Conservation (phyloP, 2,329 filamentous ascomycete genomes). For the Fusarium virguliforme region DNA sequence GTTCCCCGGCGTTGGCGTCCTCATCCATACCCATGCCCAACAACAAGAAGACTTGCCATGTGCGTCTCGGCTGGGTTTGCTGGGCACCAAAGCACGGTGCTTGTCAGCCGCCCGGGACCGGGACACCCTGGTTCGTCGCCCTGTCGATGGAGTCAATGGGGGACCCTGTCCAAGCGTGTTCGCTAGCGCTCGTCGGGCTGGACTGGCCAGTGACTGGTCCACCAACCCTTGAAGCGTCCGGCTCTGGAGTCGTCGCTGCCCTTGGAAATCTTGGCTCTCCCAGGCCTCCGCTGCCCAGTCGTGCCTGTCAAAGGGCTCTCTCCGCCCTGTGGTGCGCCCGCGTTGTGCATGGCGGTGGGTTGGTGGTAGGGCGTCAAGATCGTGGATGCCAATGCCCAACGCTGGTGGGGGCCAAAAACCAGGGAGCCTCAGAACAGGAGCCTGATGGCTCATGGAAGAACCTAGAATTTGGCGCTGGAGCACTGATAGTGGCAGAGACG, state of each 20-base stretch:
- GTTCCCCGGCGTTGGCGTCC: constrained; percentile 9
- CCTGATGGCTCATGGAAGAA: constrained; percentile 43
- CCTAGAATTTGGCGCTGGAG: constrained; percentile 37
- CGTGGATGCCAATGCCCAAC: constrained; percentile 44
- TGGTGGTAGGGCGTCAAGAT: constrained; percentile 43
- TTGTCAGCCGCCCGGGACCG: constrained; percentile 46
- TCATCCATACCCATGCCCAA: constrained; percentile 17
- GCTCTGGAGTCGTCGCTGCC: constrained; percentile 30
- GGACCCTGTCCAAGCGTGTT: constrained; percentile 39
- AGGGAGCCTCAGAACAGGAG: constrained; percentile 34
- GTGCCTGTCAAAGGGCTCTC: constrained; percentile 37
- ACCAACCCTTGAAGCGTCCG: constrained; percentile 28
- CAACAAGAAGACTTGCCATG: constrained; percentile 24
- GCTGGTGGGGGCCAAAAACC: constrained; percentile 39
- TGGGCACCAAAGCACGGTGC: constrained; percentile 42
- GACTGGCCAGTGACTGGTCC: constrained; percentile 39
- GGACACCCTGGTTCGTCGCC: constrained; percentile 46
- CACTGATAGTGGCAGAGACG: constrained; percentile 22
- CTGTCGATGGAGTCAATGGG: constrained; percentile 42
- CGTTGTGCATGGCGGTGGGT: constrained; percentile 27
- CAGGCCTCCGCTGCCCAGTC: constrained; percentile 32
- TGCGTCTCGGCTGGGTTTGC: constrained; percentile 30
- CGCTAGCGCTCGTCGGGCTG: constrained; percentile 46
- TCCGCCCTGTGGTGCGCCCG: constrained; percentile 19
- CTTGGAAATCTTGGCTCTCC: constrained; percentile 39